phyloP scores from a whole-genome alignment of 2,329 filamentous ascomycete species.

The Lachnellula arida region DNA sequence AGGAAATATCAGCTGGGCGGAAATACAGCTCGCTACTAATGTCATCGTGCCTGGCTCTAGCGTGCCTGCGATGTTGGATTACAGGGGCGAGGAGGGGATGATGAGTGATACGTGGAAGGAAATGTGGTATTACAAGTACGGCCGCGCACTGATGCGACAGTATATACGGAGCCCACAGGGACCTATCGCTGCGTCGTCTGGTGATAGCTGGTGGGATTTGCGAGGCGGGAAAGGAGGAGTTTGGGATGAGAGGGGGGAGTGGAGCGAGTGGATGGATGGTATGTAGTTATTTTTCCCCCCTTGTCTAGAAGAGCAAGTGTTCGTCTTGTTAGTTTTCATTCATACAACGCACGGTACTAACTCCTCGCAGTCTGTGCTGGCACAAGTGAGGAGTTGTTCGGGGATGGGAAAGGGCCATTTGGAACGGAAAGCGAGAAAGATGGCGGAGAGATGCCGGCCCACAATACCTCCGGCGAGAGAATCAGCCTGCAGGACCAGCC shows the following conservation, averaged over 20 bases:
- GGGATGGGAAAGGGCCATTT: constrained; percentile 41
- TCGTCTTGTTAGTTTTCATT: constrained; percentile 17
- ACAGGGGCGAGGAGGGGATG: constrained; percentile 3
- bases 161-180: constrained; percentile 42
- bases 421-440: constrained; percentile 27
- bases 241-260: constrained; percentile 40
- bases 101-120: constrained; percentile 7
- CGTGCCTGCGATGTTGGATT: constrained; percentile 6
- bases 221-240: constrained; percentile 49
- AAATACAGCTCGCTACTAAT: constrained; percentile 13
- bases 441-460: neutral
- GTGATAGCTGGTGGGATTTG: constrained; percentile 43
- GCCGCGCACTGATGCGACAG: constrained; percentile 45
- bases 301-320: constrained; percentile 32
- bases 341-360: too few species aligned
- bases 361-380: neutral
- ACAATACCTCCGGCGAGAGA: neutral
- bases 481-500: neutral
- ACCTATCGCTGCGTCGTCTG: constrained; percentile 38
- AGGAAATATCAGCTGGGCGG: constrained; percentile 3
- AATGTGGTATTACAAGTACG: constrained; percentile 31
- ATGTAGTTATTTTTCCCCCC: neutral
- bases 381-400: constrained; percentile 39
- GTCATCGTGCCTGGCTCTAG: constrained; percentile 7
- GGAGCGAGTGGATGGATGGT: neutral